Base-by-base conservation (phyloP, 164 flowering plant species). In the Annona squamosa region DNA sequence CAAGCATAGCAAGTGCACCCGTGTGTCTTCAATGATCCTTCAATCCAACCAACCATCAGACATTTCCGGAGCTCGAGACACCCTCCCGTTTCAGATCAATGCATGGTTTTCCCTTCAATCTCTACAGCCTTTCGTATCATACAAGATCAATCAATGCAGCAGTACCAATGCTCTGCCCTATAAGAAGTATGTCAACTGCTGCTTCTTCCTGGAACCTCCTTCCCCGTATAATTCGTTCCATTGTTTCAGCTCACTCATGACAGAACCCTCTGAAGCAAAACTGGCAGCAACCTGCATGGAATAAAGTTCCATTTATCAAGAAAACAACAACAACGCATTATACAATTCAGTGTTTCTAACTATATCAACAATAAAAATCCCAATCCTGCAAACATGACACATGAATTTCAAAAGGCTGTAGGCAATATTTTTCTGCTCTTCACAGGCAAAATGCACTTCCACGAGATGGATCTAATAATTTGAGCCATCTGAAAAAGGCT, bases 191-290 rank as follows among this genome's bases (percentile, higher is more conserved):
- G 97, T 79, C 26, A 94, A 76, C 72, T 91, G 97, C 77, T 92
- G 81, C 74, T 86, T 83, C 84, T 92, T 94, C 82, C 99, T 89
- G 26, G 98, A 90, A 72, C 98, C 99, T 46, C 98, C 98, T 85
- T 94, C 99, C 3, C 99, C 98, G 65, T 87, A 92, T 74, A 81
- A 77, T 0, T 94, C 94, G 71, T 94, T 94, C 99, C 99, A 92
- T 77, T 92, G 96, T 82, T 87, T 86, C 82, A 94, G 76, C 81
- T 94, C 98, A 5, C 71, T 63, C 99, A 94, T 94, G 65, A 83
- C 77, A 5, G 90, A 72, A 57, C 99, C 97, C 71, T 87, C 94
- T 0, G 97, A 44, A 3, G 99, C 89, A 78, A 88, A 94, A 79
- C 99, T 94, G 0, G 99, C 91, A 6, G 98, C 96, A 57, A 92